Base-by-base conservation (phyloP, 2,329 filamentous ascomycete species). In the Penicillium hesseltinei region DNA sequence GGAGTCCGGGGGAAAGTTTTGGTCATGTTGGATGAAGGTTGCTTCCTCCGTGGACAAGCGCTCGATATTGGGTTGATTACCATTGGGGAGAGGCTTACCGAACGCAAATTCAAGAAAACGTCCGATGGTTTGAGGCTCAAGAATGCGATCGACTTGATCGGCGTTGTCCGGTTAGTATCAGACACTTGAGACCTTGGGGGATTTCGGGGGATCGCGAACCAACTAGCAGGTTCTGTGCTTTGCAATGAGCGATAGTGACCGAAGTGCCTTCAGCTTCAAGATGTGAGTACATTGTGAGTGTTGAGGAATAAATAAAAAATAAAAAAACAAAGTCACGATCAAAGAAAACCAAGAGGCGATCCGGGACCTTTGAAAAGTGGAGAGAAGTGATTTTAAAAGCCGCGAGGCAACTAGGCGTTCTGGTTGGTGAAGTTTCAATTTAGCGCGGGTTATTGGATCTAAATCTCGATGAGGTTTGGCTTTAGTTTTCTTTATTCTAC, bases 61-160 rank as follows among this genome's bases (percentile, higher is more conserved):
- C 29, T 48, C 38, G 5, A 62, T 27, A 2, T 44, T 19, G 4
- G 63, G 52, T 11, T 54, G 42, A n/a, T 55, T 60, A 19, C 65
- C 66, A 49, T 66, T 62, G 3, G 65, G 65, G 8, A 69, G 58
- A 0, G 56, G 27, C 2, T 49, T 47, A 3, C 45, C 39, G 10
- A 43, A 1, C 10, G 51, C 55, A 35, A 64, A 69, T 25, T 54
- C 40, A 5, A 68, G 8, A 21, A 69, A 69, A 7, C 62, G 35
- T 7, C 35, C 51, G 10, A 66, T 56, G 0, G 66, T 66, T 46
- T 69, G 66, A 10, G 64, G 63, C 42, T 69, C 67, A 33, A 70
- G 46, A n/a, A 69, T 39, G n/a, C 62, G 65, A 63, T 69, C 68
- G 36, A 69, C 68, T 70, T 38, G 7, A 35, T 25, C n/a, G 19